These are phyloP conservation scores for Boletales sp. DNA, from an alignment of 768 basidiomycete genomes.

Conservation along the genomic window DNA sequence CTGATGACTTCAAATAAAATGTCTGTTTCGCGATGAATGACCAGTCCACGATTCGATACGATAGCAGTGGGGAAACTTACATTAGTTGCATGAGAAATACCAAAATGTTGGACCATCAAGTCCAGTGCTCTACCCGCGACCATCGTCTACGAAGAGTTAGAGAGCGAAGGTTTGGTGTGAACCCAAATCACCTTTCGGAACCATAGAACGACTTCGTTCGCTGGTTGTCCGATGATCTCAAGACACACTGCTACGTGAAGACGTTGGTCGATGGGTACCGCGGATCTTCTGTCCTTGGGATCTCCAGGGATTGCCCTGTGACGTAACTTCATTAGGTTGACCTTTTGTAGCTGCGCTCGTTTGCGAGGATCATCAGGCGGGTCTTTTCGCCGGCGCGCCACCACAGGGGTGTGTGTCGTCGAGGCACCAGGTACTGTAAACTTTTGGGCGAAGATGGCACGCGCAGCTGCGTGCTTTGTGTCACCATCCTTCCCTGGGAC, in stretches of 20 bases:
- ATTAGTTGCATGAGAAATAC: constrained; percentile 3
- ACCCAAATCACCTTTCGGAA: constrained; percentile 54
- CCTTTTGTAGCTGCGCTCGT: constrained; percentile 48
- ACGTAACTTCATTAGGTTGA: constrained; percentile 73
- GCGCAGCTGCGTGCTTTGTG: constrained; percentile 46
- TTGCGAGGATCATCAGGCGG: constrained; percentile 50
- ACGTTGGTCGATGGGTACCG: constrained; percentile 51
- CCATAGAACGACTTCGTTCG: constrained; percentile 56
- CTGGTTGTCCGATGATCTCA: constrained; percentile 23
- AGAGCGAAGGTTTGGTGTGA: background rate
- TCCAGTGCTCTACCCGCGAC: constrained; percentile 64
- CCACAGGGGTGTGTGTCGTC: constrained; percentile 24
- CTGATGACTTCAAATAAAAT: constrained; percentile 34
- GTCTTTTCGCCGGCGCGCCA: constrained; percentile 26
- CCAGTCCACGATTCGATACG: background rate
- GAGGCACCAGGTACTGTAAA: constrained; percentile 33
- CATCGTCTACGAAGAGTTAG: constrained; percentile 39
- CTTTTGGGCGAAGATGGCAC: constrained; percentile 50
- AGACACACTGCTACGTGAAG: constrained; percentile 50
- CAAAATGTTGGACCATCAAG: constrained; percentile 34
- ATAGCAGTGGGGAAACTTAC: constrained; percentile 8
- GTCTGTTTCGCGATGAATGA: constrained; percentile 38
- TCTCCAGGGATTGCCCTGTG: constrained; percentile 65
- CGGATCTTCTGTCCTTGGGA: constrained; percentile 47
- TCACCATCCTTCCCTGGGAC: constrained; percentile 6